Evolutionary conservation across 2,329 filamentous ascomycete species (phyloP), one percentile per base, ranked within the genome.

Genomic region (Didymella keratinophila): DNA sequence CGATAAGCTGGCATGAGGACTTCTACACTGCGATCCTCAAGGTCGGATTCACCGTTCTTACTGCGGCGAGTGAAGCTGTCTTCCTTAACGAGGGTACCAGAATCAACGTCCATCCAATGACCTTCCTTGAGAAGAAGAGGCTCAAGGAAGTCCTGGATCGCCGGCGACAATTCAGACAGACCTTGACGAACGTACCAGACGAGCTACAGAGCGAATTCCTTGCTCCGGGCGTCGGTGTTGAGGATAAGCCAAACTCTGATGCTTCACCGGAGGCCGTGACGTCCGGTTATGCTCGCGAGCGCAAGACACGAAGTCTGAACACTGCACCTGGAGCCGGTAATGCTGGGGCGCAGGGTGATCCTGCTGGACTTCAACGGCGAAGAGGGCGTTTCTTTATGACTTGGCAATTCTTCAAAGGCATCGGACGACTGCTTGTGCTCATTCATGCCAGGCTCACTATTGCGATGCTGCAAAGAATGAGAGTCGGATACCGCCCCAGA

Each of bases 41-140:
- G 59, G 87, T 92, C 34, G 95, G 95, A 0, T 97, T 97, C 71
- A 89, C 88, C 11, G 88, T 94, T 12, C 87, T 98, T 60, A 96
- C 92, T 0, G 94, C 96, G 76, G 95, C 95, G 0, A 97, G 92
- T 68, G 93, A 98, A 76, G 94, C 94, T 3, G 95, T 98, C 0
- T 98, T 97, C 71, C 81, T 99, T 11, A 97, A 97, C 61, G 94
- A 98, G 76, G 94, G 94, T 44, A 86, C 86, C 39, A 84, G 84
- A 1, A 87, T 98, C 50, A 88, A 86, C 60, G 81, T 96, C 2
- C 87, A 88, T 63, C 82, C 84, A 34, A 88, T 88, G 78, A 97
- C 95, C 0, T 99, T 95, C 94, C 81, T 98, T 3, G 95, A 99
- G 72, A 91, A 94, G 67, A 91, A 96, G 65, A 86, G 93, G 6